Percentiles rank a stretch among this genome's conserved stretches.
These are phyloP conservation scores for Fusarium xyrophilum DNA, from an alignment of 2,329 filamentous ascomycete genomes.

Conservation along the genomic window DNA sequence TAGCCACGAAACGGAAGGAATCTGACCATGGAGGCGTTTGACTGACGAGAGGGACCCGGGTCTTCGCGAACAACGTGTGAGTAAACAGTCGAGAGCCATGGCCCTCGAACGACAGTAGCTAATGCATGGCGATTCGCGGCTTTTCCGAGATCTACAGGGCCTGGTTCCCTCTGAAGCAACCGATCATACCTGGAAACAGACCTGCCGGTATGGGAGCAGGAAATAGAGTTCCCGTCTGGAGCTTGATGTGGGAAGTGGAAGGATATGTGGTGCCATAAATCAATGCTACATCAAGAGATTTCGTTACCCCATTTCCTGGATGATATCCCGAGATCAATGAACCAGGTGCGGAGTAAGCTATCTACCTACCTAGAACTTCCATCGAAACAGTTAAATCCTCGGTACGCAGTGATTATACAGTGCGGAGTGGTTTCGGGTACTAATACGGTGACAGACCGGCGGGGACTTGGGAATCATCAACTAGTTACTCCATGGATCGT, in stretches of 20 bases:
- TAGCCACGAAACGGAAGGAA: conserved; percentile 31
- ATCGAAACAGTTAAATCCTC: background rate
- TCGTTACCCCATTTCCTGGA: conserved; percentile 9
- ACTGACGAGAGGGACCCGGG: conserved; percentile 33
- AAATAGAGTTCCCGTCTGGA: conserved; percentile 7
- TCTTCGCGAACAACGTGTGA: conserved; percentile 39
- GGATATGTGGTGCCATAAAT: conserved; percentile 24
- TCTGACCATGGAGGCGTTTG: conserved; percentile 40
- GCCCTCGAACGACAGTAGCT: conserved; percentile 24
- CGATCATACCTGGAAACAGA: background rate
- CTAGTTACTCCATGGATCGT: conserved; percentile 20
- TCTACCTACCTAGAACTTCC: background rate
- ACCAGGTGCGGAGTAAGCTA: background rate
- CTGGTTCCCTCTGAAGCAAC: background rate
- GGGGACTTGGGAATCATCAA: background rate
- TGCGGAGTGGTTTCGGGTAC: background rate
- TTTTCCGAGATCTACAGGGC: conserved; percentile 29
- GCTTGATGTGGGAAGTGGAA: background rate
- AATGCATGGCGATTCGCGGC: conserved; percentile 9
- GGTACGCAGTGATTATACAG: conserved; percentile 3
- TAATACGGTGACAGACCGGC: conserved; percentile 1
- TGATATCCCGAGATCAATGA: background rate
- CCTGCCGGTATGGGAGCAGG: background rate
- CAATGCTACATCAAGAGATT: conserved; percentile 17
- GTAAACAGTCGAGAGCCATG: conserved; percentile 24